phyloP scores from a whole-genome alignment of 73 alveolate genomes.

The Tetrahymena elliotti region DNA sequence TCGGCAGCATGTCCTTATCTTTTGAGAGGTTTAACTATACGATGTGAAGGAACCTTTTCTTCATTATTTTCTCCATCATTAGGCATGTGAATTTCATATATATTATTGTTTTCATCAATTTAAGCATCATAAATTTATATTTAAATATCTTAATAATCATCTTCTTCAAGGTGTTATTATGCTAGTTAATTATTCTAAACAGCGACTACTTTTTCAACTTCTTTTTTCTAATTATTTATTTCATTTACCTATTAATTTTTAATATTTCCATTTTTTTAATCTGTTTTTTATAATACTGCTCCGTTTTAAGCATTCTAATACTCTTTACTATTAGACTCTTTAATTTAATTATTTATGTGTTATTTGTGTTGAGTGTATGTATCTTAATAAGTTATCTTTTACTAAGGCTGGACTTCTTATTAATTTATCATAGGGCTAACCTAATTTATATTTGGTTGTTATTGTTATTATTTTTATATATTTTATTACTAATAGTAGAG shows the following conservation, averaged over 20 bases:
- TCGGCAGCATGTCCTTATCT: background rate
- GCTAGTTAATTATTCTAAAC: background rate
- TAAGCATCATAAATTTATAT: background rate
- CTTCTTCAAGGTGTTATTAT: background rate
- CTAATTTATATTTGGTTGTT: background rate
- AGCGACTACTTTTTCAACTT: background rate
- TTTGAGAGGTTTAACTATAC: background rate
- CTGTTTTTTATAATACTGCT: background rate
- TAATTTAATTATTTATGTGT: background rate
- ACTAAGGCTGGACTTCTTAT: background rate
- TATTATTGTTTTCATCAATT: background rate
- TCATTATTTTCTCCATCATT: background rate
- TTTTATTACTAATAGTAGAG: background rate
- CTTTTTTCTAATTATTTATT: background rate
- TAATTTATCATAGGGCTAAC: background rate
- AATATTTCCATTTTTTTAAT: background rate
- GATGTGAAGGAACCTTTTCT: background rate
- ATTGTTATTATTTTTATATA: background rate
- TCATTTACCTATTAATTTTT: background rate
- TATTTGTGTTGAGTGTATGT: background rate
- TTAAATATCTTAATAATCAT: background rate
- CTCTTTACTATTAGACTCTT: background rate
- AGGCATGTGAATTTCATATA: background rate
- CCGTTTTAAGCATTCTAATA: background rate
- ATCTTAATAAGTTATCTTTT: background rate